phyloP scores from a whole-genome alignment of 2,329 filamentous ascomycete genomes.

The Beauveria sp. region DNA sequence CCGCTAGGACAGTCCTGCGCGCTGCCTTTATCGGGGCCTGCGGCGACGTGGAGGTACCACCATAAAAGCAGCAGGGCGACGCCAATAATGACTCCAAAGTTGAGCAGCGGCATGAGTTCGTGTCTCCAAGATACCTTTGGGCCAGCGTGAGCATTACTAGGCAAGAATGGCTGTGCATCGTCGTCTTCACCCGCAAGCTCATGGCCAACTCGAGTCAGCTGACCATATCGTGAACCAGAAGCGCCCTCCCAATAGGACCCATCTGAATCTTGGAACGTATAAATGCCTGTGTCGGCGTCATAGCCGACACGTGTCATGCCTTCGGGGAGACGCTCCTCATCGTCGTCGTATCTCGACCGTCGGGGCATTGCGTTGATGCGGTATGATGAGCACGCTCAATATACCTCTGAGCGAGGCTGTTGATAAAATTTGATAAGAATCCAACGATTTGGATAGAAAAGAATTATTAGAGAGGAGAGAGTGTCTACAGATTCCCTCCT shows the following conservation, averaged over 20 bases:
- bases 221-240: slow-evolving; percentile 42
- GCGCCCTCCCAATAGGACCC: slow-evolving; percentile 43
- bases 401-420: background rate
- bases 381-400: background rate
- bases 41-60: slow-evolving; percentile 35
- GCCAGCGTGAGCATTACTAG: slow-evolving; percentile 8
- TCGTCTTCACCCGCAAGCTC: slow-evolving; percentile 16
- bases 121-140: slow-evolving; percentile 39
- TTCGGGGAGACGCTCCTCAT: slow-evolving; percentile 44
- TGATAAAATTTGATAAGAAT: background rate
- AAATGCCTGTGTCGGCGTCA: slow-evolving; percentile 46
- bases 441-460: background rate
- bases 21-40: slow-evolving; percentile 16
- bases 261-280: slow-evolving; percentile 42
- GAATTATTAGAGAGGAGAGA: background rate
- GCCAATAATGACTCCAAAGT: slow-evolving; percentile 48
- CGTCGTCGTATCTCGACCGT: slow-evolving; percentile 35
- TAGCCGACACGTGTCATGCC: slow-evolving; percentile 49
- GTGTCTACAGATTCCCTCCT: background rate
- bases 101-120: slow-evolving; percentile 47
- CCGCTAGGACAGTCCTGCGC: slow-evolving; percentile 22
- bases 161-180: slow-evolving; percentile 26
- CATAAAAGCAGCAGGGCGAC: slow-evolving; percentile 42
- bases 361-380: slow-evolving; percentile 27
- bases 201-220: slow-evolving; percentile 32